These are phyloP conservation scores for Turritis glabra DNA, from an alignment of 345 rosid species.

Conservation along the genomic window DNA sequence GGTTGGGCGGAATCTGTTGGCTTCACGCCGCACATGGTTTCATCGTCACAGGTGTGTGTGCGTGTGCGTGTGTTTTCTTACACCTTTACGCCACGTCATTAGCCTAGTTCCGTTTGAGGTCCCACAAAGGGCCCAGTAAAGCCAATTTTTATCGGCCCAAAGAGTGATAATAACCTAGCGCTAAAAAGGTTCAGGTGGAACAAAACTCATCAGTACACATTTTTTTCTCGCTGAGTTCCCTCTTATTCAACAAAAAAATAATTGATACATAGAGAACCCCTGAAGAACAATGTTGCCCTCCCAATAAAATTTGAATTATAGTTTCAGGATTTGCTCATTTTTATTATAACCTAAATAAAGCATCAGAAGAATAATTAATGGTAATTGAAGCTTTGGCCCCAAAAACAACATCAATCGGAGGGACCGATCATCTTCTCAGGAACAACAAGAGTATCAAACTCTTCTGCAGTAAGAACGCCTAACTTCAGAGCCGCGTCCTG, in stretches of 20 bases:
- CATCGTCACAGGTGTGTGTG: neutral
- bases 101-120: neutral
- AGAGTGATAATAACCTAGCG: neutral
- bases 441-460: slow-evolving; percentile 88
- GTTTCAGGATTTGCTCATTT: slow-evolving; percentile 22
- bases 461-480: slow-evolving; percentile 70
- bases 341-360: neutral
- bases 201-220: neutral
- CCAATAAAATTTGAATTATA: neutral
- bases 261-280: neutral
- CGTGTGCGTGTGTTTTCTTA: neutral
- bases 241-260: neutral
- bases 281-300: neutral
- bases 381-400: slow-evolving; percentile 5
- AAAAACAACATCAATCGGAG: slow-evolving; percentile 44
- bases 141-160: neutral
- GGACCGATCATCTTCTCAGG: slow-evolving; percentile 98
- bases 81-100: neutral
- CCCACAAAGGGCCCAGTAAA: neutral
- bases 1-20: slow-evolving; percentile 1
- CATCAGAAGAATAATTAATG: slow-evolving; percentile 17
- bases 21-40: neutral
- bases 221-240: neutral
- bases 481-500: slow-evolving; percentile 89
- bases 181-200: neutral